These are phyloP conservation scores for Aspergillus aculeatinus DNA, from an alignment of 2,329 filamentous ascomycete genomes.

Conservation along the genomic window DNA sequence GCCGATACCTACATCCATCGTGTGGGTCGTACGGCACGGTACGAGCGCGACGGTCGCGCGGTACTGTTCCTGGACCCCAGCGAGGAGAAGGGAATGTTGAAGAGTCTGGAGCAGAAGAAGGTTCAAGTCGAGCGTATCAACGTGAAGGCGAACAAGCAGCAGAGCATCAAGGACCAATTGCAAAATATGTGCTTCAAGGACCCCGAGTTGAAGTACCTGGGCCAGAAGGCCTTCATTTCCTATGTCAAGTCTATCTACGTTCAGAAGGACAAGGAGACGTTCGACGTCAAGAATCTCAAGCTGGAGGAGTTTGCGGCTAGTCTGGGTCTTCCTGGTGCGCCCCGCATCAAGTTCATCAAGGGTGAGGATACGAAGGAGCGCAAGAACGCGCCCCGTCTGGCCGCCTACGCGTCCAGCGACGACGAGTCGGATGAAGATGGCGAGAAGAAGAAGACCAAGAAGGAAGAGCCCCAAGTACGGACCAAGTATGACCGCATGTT, in stretches of 20 bases:
- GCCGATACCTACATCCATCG: conserved; percentile 97
- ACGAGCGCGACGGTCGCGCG: conserved; percentile 81
- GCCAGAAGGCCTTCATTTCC: conserved; percentile 91
- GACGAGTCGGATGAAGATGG: conserved; percentile 50
- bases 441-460: conserved; percentile 53
- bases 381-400: conserved; percentile 79
- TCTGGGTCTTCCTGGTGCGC: conserved; percentile 84
- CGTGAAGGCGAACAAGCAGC: conserved; percentile 84
- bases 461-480: conserved; percentile 63
- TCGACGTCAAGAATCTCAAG: conserved; percentile 78
- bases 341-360: conserved; percentile 89
- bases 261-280: conserved; percentile 88
- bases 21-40: conserved; percentile 90
- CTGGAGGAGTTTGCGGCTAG: conserved; percentile 83
- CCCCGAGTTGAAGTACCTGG: conserved; percentile 88
- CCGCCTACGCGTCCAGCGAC: conserved; percentile 61
- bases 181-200: conserved; percentile 97
- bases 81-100: conserved; percentile 89
- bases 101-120: conserved; percentile 80
- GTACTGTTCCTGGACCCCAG: conserved; percentile 89
- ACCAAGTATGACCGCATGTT: conserved; percentile 99
- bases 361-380: conserved; percentile 80
- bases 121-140: conserved; percentile 86
- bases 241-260: conserved; percentile 83
- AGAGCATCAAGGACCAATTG: conserved; percentile 77